A percentile compares a stretch with the other conserved stretches of the same genome.
Evolutionary conservation across 2,329 filamentous ascomycete genomes (phyloP).

Genomic region (Sarocladium kiliense): DNA sequence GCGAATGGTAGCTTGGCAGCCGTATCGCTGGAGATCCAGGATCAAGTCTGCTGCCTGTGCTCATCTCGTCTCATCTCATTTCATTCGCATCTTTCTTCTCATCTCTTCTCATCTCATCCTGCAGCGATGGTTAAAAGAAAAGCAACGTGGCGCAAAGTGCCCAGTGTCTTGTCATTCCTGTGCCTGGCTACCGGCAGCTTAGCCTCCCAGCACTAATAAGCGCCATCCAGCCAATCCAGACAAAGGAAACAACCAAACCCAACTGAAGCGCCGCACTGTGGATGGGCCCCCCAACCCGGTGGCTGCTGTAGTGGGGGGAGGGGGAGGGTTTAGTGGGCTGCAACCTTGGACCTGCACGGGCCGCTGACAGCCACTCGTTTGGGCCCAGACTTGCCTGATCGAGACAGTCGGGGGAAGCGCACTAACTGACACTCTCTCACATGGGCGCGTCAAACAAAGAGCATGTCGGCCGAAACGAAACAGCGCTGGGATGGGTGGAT

Average conservation of each 20-base stretch:
- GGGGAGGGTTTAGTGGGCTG: no score
- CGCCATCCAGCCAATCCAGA: neutral
- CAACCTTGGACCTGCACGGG: neutral
- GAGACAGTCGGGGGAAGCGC: neutral
- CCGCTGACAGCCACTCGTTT: constrained; percentile 6
- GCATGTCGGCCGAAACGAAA: constrained; percentile 1
- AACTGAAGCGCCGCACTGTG: no score
- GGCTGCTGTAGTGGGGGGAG: no score
- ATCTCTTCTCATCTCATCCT: no score
- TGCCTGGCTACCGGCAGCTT: neutral
- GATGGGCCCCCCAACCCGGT: no score
- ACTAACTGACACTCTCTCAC: neutral
- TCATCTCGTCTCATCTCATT: neutral
- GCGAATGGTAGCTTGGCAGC: no score
- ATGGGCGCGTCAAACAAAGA: neutral
- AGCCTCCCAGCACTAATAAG: neutral
- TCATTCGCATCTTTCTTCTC: no score
- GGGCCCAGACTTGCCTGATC: neutral
- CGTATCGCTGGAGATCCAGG: no score
- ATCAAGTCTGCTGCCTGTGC: no score
- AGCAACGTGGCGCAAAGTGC: no score
- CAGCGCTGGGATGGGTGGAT: neutral
- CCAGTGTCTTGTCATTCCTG: constrained; percentile 2
- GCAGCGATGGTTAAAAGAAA: no score
- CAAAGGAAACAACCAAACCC: no score